Conservation (phyloP, 345 rosid species). For the Corchorus capsularis region DNA sequence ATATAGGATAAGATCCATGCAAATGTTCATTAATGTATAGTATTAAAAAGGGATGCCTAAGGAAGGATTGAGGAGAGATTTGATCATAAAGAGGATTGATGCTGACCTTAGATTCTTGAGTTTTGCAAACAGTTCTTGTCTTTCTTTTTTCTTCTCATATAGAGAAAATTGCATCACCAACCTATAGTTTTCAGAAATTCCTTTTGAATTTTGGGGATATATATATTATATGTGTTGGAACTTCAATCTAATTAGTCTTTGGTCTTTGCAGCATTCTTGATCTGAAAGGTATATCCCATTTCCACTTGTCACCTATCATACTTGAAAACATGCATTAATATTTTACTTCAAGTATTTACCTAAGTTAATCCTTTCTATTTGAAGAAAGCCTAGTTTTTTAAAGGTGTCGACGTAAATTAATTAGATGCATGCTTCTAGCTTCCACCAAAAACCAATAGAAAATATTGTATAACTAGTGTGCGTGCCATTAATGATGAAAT, state of each 20-base stretch:
- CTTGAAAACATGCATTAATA: neutral
- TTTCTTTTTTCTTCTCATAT: neutral
- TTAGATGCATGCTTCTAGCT: neutral
- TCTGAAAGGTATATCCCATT: neutral
- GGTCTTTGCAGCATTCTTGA: neutral
- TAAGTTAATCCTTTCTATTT: conserved; percentile 3
- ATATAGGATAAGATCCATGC: too few relatives aligned
- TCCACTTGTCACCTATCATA: conserved; percentile 6
- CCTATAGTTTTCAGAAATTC: too few relatives aligned
- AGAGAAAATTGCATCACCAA: neutral
- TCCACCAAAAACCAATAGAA: conserved; percentile 20
- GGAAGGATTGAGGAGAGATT: neutral
- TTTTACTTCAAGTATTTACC: too few relatives aligned
- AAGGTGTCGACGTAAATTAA: conserved; percentile 13
- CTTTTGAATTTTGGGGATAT: too few relatives aligned
- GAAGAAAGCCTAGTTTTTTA: conserved; percentile 24
- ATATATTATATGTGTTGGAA: too few relatives aligned
- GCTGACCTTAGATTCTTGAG: neutral
- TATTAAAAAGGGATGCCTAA: neutral
- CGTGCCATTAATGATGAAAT: conserved; percentile 13
- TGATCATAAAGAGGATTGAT: neutral
- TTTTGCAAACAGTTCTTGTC: neutral
- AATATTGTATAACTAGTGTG: neutral
- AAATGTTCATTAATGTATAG: too few relatives aligned
- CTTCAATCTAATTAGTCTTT: neutral